phyloP scores from a whole-genome alignment of 2,329 filamentous ascomycete species.

The Escovopsis weberi region DNA sequence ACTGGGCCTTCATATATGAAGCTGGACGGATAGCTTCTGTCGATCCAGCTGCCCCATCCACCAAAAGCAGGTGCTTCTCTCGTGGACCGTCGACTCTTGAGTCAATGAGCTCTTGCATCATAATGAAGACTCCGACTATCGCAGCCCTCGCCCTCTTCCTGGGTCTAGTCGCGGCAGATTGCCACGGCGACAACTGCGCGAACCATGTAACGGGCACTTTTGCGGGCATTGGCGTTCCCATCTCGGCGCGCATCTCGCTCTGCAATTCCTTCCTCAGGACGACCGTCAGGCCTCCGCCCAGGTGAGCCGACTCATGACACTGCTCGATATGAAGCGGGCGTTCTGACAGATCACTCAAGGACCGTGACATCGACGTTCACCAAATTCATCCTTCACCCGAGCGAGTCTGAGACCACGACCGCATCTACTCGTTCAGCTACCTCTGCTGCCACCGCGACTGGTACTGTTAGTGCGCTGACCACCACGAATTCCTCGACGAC shows the following conservation, averaged over 20 bases:
- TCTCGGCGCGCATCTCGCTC: slow-evolving; percentile 5
- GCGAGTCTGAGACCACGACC: not conserved
- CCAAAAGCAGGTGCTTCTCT: too few relatives aligned
- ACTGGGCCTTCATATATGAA: too few relatives aligned
- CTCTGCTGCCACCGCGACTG: not conserved
- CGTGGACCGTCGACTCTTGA: too few relatives aligned
- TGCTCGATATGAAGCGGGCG: too few relatives aligned
- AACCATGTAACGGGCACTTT: slow-evolving; percentile 8
- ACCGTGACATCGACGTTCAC: slow-evolving; percentile 7
- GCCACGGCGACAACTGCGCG: slow-evolving; percentile 7
- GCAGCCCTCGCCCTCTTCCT: not conserved
- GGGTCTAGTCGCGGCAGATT: slow-evolving; percentile 2
- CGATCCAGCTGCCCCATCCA: too few relatives aligned
- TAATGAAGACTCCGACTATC: not conserved
- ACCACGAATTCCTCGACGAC: not conserved
- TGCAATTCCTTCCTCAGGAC: slow-evolving; percentile 7
- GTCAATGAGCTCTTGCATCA: not conserved
- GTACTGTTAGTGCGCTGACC: not conserved
- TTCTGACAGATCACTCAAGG: slow-evolving; percentile 3
- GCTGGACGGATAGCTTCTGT: too few relatives aligned
- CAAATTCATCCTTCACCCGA: slow-evolving; percentile 4
- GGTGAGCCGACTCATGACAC: slow-evolving; percentile 3
- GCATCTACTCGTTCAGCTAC: not conserved
- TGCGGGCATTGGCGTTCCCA: slow-evolving; percentile 5
- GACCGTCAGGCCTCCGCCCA: slow-evolving; percentile 6